Conservation (phyloP, 305 asterid species). For the Striga hermonthica region DNA sequence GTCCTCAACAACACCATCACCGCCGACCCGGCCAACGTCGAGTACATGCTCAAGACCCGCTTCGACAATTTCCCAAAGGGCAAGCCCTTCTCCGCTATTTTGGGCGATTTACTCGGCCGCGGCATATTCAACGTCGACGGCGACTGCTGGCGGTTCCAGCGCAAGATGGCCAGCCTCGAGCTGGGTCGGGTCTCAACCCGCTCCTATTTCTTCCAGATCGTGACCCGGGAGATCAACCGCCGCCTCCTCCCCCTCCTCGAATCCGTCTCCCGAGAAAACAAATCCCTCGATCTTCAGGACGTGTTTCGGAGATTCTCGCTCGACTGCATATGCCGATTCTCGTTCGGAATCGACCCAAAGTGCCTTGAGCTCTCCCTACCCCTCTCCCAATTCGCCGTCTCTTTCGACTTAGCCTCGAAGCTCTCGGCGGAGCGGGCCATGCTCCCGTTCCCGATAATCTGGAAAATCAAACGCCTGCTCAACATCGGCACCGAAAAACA, state of each 20-base stretch:
- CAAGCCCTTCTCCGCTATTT: constrained; percentile 61
- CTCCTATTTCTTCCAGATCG: constrained; percentile 47
- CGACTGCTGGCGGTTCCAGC: constrained; percentile 61
- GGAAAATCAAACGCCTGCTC: constrained; percentile 55
- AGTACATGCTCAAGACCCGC: constrained; percentile 65
- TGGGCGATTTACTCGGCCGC: constrained; percentile 72
- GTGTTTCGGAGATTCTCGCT: constrained; percentile 62
- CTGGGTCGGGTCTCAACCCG: constrained; percentile 46
- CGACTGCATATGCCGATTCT: constrained; percentile 53
- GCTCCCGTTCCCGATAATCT: constrained; percentile 43
- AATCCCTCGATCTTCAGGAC: constrained; percentile 54
- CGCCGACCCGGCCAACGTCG: constrained; percentile 69
- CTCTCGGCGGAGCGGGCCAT: constrained; percentile 69
- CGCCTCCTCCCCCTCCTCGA: constrained; percentile 52
- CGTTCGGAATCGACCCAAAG: constrained; percentile 69
- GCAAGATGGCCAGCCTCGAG: constrained; percentile 59
- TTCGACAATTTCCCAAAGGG: constrained; percentile 82
- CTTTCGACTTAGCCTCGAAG: constrained; percentile 64
- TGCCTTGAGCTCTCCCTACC: constrained; percentile 52
- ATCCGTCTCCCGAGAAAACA: constrained; percentile 1
- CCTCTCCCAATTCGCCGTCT: constrained; percentile 45
- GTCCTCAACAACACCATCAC: constrained; percentile 66
- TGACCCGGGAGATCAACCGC: constrained; percentile 42
- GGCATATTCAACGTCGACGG: constrained; percentile 93
- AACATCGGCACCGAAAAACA: constrained; percentile 59